Percentiles rank a stretch among this genome's conserved stretches.
Evolutionary conservation across 331 rosid genomes (phyloP).

Genomic region (Acacia concinna): DNA sequence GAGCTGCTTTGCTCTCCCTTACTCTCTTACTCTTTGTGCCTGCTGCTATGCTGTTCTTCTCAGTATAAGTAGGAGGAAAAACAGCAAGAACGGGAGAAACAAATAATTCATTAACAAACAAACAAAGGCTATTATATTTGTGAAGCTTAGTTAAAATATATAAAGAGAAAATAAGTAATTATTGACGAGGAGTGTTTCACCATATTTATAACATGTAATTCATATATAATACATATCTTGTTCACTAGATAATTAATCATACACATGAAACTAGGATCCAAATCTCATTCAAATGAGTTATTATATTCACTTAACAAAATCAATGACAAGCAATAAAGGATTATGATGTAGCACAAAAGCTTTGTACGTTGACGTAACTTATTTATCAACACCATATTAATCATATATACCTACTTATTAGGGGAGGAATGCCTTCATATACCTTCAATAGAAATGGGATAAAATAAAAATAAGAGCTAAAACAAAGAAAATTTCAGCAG

Average conservation of each 20-base stretch:
- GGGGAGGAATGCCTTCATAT: too few species aligned
- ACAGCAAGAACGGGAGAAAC: too few species aligned
- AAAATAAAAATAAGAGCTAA: too few species aligned
- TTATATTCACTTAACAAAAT: slow-evolving; percentile 13
- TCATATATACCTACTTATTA: not conserved
- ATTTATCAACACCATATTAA: not conserved
- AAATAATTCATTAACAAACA: slow-evolving; percentile 31
- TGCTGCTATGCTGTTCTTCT: slow-evolving; percentile 24
- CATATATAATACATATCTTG: not conserved
- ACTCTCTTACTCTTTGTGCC: slow-evolving; percentile 24
- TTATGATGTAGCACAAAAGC: slow-evolving; percentile 6
- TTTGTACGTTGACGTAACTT: not conserved
- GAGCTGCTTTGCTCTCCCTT: slow-evolving; percentile 17
- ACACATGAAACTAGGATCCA: slow-evolving; percentile 9
- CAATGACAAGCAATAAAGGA: not conserved
- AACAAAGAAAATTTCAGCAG: not conserved
- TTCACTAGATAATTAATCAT: not conserved
- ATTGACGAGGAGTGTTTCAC: slow-evolving; percentile 25
- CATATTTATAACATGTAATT: not conserved
- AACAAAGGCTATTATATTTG: not conserved
- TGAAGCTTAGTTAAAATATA: not conserved
- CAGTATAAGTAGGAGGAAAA: slow-evolving; percentile 22
- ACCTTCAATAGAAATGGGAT: not conserved
- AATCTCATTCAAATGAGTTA: slow-evolving; percentile 6
- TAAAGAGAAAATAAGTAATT: not conserved